Base-by-base conservation (phyloP, 148 eudicot species). In the Selenicereus undatus region DNA sequence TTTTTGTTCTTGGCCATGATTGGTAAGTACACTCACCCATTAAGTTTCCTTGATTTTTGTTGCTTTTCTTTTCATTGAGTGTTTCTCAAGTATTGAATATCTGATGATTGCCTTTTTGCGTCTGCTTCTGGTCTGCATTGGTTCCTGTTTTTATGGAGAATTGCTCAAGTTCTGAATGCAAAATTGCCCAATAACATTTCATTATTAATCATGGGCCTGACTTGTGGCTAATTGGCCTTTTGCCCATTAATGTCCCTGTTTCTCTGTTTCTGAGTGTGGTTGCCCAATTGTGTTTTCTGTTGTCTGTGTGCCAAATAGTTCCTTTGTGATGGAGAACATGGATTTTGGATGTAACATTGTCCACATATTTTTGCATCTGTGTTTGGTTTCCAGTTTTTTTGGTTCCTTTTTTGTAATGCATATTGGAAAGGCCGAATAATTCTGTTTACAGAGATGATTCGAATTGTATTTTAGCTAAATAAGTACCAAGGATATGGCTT, bases 1-100 rank as follows among this genome's bases (percentile, higher is more conserved):
- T 92, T 79, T 92, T 90, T 89, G 96, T 92, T 86, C 96, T 92
- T 86, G 96, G 96, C 14, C 96, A 92, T 86, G 96, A 92, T 78
- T 92, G 96, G 95, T 92, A 70, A 74, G 80, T 80, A 7, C 5
- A 39, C 7, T 29, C 21, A 52, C 35, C 11, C 17, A n/a, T 11
- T 27, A 27, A 26, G 29, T 17, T 56, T 74, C 11, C 5, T 36
- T 70, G 17, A 39, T 42, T 71, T 13, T 16, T 27, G 32, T 29
- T 84, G 32, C n/a, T 17, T 21, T 51, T 72, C 48, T 24, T 54
- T 29, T 26, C 71, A 66, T 66, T 66, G 35, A 66, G 35, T 26
- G 32, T 66, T 66, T 66, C 32, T 66, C 14, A 27, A 66, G 35
- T 27, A 66, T 66, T 66, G 71, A 66, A 66, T 66, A 32, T n/a